phyloP scores from a whole-genome alignment of 768 basidiomycete species.

The Fomitopsis serialis region DNA sequence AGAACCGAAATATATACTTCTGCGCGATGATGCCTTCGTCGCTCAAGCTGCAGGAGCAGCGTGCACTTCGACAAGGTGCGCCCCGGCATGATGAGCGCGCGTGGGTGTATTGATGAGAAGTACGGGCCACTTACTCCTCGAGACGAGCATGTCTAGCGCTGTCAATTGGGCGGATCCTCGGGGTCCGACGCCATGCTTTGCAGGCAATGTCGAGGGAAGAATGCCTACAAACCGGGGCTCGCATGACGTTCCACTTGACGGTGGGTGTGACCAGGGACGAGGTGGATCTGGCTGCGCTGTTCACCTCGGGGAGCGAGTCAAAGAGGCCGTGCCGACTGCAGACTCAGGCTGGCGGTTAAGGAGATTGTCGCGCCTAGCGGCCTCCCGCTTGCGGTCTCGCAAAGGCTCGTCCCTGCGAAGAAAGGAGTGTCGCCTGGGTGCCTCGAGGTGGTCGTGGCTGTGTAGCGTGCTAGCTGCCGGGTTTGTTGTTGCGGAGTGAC shows the following conservation, averaged over 20 bases:
- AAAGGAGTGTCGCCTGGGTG: no score
- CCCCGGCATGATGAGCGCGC: slow-evolving; percentile 64
- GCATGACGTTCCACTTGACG: slow-evolving; percentile 26
- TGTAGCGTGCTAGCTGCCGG: no score
- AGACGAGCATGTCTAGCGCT: slow-evolving; percentile 58
- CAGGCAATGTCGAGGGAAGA: slow-evolving; percentile 35
- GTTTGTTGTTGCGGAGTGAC: no score
- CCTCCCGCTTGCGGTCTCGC: no score
- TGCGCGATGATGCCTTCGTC: slow-evolving; percentile 45
- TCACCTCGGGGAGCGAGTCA: slow-evolving; percentile 66
- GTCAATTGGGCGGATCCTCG: slow-evolving; percentile 55
- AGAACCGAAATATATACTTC: slow-evolving; percentile 73
- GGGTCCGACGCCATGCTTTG: slow-evolving; percentile 33
- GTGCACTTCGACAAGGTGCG: slow-evolving; percentile 73
- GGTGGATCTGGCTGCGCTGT: slow-evolving; percentile 19
- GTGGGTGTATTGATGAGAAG: neutral
- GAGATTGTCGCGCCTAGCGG: no score
- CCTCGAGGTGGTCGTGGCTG: no score
- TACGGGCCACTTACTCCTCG: slow-evolving; percentile 53
- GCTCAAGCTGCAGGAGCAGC: slow-evolving; percentile 50
- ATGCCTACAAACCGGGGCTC: slow-evolving; percentile 24
- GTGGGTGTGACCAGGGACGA: slow-evolving; percentile 24
- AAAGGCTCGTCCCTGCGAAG: no score
- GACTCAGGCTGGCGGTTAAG: slow-evolving; percentile 61
- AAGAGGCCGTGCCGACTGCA: slow-evolving; percentile 64